Conservation (phyloP, 768 basidiomycete genomes). For the Suillus spraguei region DNA sequence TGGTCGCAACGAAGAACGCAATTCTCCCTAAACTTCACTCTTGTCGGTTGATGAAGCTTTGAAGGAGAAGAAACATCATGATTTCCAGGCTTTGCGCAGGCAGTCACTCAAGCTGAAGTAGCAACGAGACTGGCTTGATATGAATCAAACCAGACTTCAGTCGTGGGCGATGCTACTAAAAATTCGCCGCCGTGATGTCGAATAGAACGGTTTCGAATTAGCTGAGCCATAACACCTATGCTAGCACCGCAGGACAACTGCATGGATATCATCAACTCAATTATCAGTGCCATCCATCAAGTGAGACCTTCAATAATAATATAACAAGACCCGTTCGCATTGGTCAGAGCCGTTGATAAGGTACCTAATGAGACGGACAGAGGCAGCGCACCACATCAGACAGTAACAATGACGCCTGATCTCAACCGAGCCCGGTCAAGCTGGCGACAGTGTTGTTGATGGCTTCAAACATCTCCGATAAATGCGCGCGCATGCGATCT, state of each 20-base stretch:
- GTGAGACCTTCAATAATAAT: neutral
- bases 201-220: neutral
- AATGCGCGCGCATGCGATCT: constrained; percentile 26
- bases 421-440: constrained; percentile 7
- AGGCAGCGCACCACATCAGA: neutral
- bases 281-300: neutral
- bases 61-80: too few species aligned
- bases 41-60: too few species aligned
- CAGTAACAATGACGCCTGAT: neutral
- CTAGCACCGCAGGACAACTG: neutral
- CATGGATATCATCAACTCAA: neutral
- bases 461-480: constrained; percentile 29
- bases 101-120: neutral
- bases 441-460: constrained; percentile 29
- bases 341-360: neutral
- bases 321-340: neutral
- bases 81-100: neutral
- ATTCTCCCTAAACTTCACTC: neutral
- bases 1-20: too few species aligned
- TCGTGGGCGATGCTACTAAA: neutral
- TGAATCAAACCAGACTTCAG: neutral
- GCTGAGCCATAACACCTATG: neutral
- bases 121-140: neutral
- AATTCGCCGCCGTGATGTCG: neutral
- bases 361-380: neutral